phyloP scores from a whole-genome alignment of 2,329 filamentous ascomycete genomes.

The Rosellinia necatrix region DNA sequence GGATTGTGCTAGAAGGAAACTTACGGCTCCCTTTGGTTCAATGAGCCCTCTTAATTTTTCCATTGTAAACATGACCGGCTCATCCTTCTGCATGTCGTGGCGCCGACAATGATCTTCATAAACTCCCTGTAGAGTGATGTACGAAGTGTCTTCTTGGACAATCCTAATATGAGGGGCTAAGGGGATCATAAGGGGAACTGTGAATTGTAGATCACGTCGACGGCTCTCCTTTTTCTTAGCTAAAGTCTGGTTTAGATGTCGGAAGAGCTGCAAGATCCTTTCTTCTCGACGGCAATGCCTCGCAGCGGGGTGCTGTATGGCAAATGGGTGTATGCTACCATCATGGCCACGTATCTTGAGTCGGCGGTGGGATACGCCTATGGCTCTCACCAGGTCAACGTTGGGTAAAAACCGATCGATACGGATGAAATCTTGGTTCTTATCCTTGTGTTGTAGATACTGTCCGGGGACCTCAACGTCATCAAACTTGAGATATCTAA shows the following conservation, averaged over 20 bases:
- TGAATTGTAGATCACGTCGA: conserved; percentile 92
- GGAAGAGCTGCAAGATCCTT: conserved; percentile 92
- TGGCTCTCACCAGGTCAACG: conserved; percentile 88
- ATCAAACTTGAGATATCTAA: conserved; percentile 96
- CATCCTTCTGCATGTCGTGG: conserved; percentile 87
- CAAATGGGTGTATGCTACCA: conserved; percentile 94
- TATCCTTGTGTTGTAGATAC: conserved; percentile 96
- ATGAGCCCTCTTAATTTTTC: conserved; percentile 83
- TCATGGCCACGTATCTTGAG: conserved; percentile 97
- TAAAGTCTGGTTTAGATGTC: conserved; percentile 93
- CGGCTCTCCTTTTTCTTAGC: conserved; percentile 93
- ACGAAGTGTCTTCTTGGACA: conserved; percentile 93
- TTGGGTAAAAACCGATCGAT: conserved; percentile 97
- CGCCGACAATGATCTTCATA: conserved; percentile 96
- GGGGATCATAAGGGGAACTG: conserved; percentile 92
- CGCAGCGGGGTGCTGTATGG: conserved; percentile 92
- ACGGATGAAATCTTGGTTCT: conserved; percentile 97
- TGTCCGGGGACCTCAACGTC: conserved; percentile 98
- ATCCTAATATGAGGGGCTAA: conserved; percentile 93
- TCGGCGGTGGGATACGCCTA: conserved; percentile 88
- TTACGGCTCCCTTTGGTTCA: conserved; percentile 67
- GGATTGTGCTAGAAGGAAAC: conserved; percentile 35
- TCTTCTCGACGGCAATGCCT: conserved; percentile 93
- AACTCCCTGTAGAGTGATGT: conserved; percentile 90
- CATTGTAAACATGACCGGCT: conserved; percentile 92